Base-by-base conservation (phyloP, 345 rosid genomes). In the Salix purpurea region DNA sequence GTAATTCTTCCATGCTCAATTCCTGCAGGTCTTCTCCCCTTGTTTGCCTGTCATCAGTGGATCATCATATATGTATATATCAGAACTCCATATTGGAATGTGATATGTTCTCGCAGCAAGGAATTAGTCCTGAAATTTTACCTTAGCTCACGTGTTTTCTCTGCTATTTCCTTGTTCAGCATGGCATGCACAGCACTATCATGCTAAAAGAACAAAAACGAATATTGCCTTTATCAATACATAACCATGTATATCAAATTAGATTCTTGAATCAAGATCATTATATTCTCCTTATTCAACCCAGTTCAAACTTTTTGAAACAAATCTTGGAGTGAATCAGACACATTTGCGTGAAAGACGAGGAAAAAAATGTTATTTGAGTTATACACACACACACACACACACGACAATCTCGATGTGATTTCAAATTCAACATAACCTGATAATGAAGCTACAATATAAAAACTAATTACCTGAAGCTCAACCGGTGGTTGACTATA, bases 101-200 rank as follows among this genome's bases (percentile, higher is more conserved):
- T 56, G 9, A 66, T 34, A 24, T 66, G 16, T 4, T 9, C 9
- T 19, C n/a, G n/a, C 67, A 37, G 16, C 24, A 23, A n/a, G 44
- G n/a, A n/a, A n/a, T 56, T 56, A n/a, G 2, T n/a, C 62, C 34
- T 36, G 37, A 21, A 46, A 21, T 28, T 65, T 67, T 85, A 87
- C 90, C 88, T 84, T 32, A 87, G 78, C 62, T 85, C 83, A 65
- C 3, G 81, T 50, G 77, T 83, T 77, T 65, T 87, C 14, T 85
- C 85, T 24, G 67, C 71, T 36, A 85, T 26, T 81, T 87, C 88
- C 74, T 64, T 81, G 78, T 74, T 79, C 79, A 87, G 26, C 8
- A 32, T 72, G 44, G 73, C 76, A 18, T 34, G 14, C n/a, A 56
- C 34, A 54, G 67, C 54, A 26, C 71, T 70, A 28, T 83, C 79